Evolutionary conservation across 2,329 filamentous ascomycete genomes (phyloP).

Genomic region (Aspergillus unguis): DNA sequence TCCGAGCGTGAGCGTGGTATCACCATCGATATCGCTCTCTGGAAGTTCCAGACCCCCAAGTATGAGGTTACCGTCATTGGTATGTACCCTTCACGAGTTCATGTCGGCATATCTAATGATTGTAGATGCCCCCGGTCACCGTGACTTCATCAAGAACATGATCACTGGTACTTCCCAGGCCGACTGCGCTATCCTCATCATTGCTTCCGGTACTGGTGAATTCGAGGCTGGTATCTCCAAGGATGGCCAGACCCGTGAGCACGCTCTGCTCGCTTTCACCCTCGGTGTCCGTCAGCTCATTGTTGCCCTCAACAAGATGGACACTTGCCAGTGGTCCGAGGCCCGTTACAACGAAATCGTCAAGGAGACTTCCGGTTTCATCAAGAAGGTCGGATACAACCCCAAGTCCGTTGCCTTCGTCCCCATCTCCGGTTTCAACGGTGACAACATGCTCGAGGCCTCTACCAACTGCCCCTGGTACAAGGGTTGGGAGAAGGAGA

Average conservation of each 20-base stretch:
- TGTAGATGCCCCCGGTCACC: constrained; percentile 92
- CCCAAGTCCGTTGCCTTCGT: constrained; percentile 98
- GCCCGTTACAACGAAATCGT: constrained; percentile 96
- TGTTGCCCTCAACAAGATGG: constrained; percentile 99
- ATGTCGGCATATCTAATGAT: not conserved
- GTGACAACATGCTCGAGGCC: constrained; percentile 96
- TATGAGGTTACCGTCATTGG: constrained; percentile 98
- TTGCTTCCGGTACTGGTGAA: constrained; percentile 99
- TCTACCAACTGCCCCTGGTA: constrained; percentile 99
- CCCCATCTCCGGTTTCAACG: constrained; percentile 99
- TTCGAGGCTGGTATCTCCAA: constrained; percentile 99
- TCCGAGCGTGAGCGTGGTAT: constrained; percentile 99
- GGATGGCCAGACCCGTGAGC: constrained; percentile 99
- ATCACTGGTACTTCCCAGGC: constrained; percentile 99
- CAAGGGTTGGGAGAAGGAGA: constrained; percentile 99
- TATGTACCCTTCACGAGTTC: constrained; percentile 45
- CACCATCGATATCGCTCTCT: constrained; percentile 99
- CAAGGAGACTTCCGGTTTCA: constrained; percentile 99
- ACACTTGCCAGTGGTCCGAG: constrained; percentile 98
- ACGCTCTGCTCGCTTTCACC: constrained; percentile 99
- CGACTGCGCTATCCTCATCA: constrained; percentile 99
- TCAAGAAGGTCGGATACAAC: constrained; percentile 99
- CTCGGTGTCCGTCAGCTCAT: constrained; percentile 99
- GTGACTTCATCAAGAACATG: constrained; percentile 99
- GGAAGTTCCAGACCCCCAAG: constrained; percentile 99